Conservation (phyloP, 2,329 filamentous ascomycete genomes). For the Alternaria brassicae region DNA sequence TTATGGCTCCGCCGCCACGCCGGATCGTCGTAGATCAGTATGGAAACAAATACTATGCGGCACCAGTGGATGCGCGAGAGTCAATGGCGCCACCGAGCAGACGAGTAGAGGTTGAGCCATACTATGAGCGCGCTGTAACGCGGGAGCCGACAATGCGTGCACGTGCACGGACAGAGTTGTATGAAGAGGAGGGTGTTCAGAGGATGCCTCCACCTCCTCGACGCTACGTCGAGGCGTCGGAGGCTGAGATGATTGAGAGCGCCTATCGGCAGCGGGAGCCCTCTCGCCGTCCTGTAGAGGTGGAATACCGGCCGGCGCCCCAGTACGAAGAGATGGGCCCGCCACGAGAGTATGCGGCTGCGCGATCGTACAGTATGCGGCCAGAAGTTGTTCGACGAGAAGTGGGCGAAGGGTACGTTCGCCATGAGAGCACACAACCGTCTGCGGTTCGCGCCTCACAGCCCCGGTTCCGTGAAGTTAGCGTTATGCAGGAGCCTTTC, state of each 20-base stretch:
- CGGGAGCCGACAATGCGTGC: constrained; percentile 60
- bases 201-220: constrained; percentile 57
- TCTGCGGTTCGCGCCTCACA: constrained; percentile 41
- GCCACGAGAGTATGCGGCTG: constrained; percentile 41
- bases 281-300: constrained; percentile 57
- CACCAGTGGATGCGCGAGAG: constrained; percentile 58
- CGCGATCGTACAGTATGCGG: constrained; percentile 50
- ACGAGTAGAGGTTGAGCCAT: constrained; percentile 61
- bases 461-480: constrained; percentile 50
- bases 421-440: constrained; percentile 54
- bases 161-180: constrained; percentile 60
- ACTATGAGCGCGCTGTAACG: constrained; percentile 70
- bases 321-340: constrained; percentile 50
- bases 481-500: constrained; percentile 49
- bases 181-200: constrained; percentile 48
- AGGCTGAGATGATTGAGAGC: constrained; percentile 62
- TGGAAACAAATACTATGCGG: constrained; percentile 78
- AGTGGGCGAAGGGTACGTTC: constrained; percentile 43
- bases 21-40: constrained; percentile 82
- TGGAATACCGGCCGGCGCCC: constrained; percentile 41
- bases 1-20: constrained; percentile 59
- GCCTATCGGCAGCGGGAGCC: constrained; percentile 67
- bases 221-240: constrained; percentile 66
- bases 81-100: constrained; percentile 61
- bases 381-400: constrained; percentile 49